Conservation (phyloP, 2,329 filamentous ascomycete species). For the Neoascochyta sp. region DNA sequence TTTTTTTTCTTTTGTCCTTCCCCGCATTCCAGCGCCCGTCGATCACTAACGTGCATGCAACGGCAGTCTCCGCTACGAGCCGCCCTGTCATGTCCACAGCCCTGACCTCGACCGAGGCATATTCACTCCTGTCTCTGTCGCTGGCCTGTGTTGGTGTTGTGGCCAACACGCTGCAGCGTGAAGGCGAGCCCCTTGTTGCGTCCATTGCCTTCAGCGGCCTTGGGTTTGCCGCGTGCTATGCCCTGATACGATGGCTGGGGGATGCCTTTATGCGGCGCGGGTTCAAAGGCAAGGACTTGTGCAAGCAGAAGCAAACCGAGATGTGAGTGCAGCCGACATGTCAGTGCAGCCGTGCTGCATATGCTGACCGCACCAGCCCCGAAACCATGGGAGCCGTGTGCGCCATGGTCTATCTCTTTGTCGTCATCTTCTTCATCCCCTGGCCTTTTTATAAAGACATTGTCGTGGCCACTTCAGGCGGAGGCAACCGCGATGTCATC, state of each 20-base stretch:
- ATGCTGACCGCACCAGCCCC: constrained; percentile 52
- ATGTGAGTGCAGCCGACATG: constrained; percentile 53
- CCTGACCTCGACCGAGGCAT: constrained; percentile 53
- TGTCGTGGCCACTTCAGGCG: constrained; percentile 87
- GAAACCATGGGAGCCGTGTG: constrained; percentile 96
- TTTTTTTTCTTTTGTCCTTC: too few species aligned
- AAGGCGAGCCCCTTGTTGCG: constrained; percentile 85
- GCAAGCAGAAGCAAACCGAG: constrained; percentile 69
- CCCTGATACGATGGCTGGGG: constrained; percentile 90
- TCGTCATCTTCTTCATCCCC: constrained; percentile 87
- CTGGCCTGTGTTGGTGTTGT: constrained; percentile 70
- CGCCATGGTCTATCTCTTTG: constrained; percentile 85
- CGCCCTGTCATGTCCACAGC: constrained; percentile 20
- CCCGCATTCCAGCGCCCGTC: constrained; percentile 8
- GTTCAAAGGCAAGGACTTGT: constrained; percentile 84
- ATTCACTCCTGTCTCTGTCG: constrained; percentile 60
- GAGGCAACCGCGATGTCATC: constrained; percentile 85
- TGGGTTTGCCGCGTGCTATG: constrained; percentile 76
- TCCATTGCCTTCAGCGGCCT: constrained; percentile 82
- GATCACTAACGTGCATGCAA: constrained; percentile 10
- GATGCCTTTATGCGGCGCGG: constrained; percentile 84
- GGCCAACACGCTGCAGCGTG: constrained; percentile 72
- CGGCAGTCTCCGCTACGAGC: constrained; percentile 3
- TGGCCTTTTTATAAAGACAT: constrained; percentile 99
- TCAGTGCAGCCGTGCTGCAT: too few species aligned